Percentiles rank a stretch among this genome's conserved stretches.
Conservation (phyloP, 306 rosid genomes). For the Medicago arabica region DNA sequence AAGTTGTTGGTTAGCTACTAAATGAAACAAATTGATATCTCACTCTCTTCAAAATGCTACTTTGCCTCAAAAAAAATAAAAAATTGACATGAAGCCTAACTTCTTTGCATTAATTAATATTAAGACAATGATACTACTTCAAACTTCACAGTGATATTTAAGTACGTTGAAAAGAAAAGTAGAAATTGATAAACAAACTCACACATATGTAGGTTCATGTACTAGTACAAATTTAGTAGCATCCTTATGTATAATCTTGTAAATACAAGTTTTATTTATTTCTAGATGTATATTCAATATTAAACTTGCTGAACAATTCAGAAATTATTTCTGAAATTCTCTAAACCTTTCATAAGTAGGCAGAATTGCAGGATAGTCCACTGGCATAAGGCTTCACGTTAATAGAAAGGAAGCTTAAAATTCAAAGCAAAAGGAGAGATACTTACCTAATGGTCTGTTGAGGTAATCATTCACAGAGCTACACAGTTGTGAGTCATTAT, state of each 20-base stretch:
- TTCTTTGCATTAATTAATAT: neutral
- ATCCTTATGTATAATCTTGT: neutral
- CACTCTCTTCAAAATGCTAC: conserved; percentile 9
- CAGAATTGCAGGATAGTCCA: conserved; percentile 9
- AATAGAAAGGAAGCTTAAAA: conserved; percentile 15
- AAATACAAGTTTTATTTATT: neutral
- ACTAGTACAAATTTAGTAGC: neutral
- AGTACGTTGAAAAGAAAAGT: neutral
- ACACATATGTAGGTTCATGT: neutral
- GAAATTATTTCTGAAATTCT: conserved; percentile 1
- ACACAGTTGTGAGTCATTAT: conserved; percentile 71
- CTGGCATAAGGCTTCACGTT: neutral
- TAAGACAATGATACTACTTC: neutral
- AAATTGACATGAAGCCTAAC: neutral
- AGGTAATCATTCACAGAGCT: conserved; percentile 75
- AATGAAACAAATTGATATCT: conserved; percentile 7
- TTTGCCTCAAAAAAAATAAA: neutral
- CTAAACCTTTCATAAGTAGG: neutral
- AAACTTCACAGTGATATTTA: neutral
- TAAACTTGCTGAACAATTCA: conserved; percentile 3
- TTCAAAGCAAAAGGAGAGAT: conserved; percentile 26
- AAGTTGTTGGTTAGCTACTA: neutral
- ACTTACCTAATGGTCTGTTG: conserved; percentile 76
- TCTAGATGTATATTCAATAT: neutral
- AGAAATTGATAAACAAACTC: neutral